Conservation (phyloP, 306 rosid genomes). For the Cicer bijugum region DNA sequence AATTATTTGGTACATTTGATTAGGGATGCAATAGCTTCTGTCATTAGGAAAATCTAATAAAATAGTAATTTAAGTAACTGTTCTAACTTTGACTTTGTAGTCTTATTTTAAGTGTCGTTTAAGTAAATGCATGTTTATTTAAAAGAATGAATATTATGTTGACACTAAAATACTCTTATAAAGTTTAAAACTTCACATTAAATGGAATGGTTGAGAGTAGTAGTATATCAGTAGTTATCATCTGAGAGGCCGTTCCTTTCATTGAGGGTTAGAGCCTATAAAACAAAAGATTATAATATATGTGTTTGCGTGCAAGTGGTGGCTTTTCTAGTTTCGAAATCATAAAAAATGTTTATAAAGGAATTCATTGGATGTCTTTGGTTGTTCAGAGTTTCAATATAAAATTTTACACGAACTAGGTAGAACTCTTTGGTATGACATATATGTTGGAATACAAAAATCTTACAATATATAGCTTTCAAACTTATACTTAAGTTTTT, state of each 20-base stretch:
- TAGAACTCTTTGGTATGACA: constrained; percentile 4
- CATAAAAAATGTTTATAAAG: constrained; percentile 8
- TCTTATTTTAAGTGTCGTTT: not conserved
- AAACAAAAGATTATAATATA: not conserved
- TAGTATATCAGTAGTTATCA: not conserved
- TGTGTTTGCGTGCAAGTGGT: not conserved
- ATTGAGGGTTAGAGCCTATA: constrained; percentile 26
- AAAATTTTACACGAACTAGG: constrained; percentile 23
- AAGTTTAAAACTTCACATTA: no score
- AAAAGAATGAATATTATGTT: not conserved
- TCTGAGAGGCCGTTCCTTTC: not conserved
- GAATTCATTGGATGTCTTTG: constrained; percentile 33
- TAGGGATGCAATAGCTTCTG: constrained; percentile 12
- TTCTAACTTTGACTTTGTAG: constrained; percentile 12
- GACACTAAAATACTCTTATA: no score
- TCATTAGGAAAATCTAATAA: constrained; percentile 27
- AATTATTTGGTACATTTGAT: constrained; percentile 31
- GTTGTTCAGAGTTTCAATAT: constrained; percentile 32
- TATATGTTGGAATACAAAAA: no score
- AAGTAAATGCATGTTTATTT: not conserved
- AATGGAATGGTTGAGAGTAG: no score
- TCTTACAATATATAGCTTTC: no score
- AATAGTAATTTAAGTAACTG: constrained; percentile 16
- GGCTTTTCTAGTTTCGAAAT: constrained; percentile 15
- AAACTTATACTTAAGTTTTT: constrained; percentile 26